A percentile compares a stretch with the other conserved stretches of the same genome.
These are phyloP conservation scores for Phyllosticta citribraziliensis DNA, from an alignment of 2,329 filamentous ascomycete species.

Conservation along the genomic window DNA sequence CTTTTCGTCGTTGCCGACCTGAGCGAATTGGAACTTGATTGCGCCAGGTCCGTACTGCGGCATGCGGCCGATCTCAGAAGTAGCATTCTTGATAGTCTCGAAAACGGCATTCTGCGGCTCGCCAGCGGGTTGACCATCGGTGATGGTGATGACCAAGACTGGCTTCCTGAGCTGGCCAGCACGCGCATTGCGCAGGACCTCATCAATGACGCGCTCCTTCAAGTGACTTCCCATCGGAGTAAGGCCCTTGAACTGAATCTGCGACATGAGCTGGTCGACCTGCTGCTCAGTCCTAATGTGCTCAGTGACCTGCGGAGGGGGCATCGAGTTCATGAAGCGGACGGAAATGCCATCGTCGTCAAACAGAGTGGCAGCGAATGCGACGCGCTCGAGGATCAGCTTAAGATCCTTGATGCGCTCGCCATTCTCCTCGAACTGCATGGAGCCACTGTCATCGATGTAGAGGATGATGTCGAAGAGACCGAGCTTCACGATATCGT, in stretches of 20 bases:
- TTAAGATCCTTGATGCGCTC: slow-evolving; percentile 57
- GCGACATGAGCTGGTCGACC: slow-evolving; percentile 47
- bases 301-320: slow-evolving; percentile 38
- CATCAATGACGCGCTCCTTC: slow-evolving; percentile 53
- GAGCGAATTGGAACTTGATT: slow-evolving; percentile 59
- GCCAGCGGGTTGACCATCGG: slow-evolving; percentile 56
- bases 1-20: slow-evolving; percentile 57
- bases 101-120: slow-evolving; percentile 48
- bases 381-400: slow-evolving; percentile 53
- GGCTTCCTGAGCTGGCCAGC: slow-evolving; percentile 50
- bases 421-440: slow-evolving; percentile 58
- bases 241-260: slow-evolving; percentile 54
- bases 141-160: slow-evolving; percentile 55
- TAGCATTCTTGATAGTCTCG: slow-evolving; percentile 47
- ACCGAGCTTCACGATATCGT: slow-evolving; percentile 52
- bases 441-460: slow-evolving; percentile 59
- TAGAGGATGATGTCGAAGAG: slow-evolving; percentile 55
- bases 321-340: slow-evolving; percentile 59
- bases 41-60: slow-evolving; percentile 46
- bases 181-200: slow-evolving; percentile 45
- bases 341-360: slow-evolving; percentile 58
- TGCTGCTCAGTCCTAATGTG: slow-evolving; percentile 48
- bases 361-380: slow-evolving; percentile 57
- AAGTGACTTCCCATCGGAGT: slow-evolving; percentile 58
- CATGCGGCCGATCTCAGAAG: slow-evolving; percentile 37